phyloP scores from a whole-genome alignment of 805 yeast genomes.

The Kodamaea kaohsiungensis region DNA sequence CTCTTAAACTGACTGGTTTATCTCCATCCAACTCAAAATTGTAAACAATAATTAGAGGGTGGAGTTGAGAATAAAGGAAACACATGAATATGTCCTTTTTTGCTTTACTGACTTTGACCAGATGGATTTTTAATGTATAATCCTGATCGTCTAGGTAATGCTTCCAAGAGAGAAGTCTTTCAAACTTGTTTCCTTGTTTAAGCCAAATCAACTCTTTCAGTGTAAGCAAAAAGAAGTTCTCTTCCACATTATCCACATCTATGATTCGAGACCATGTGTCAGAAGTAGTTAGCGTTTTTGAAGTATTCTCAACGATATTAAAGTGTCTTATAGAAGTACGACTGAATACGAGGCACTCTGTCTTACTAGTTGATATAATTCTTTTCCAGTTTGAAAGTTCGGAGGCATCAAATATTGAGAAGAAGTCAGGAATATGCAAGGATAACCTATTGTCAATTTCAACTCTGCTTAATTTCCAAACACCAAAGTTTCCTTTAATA shows the following conservation, averaged over 20 bases:
- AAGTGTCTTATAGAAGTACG: conserved; percentile 44
- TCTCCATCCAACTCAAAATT: conserved; percentile 35
- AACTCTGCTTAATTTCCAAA: conserved; percentile 27
- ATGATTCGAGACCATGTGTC: conserved; percentile 54
- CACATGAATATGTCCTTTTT: conserved; percentile 23
- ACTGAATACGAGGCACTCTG: conserved; percentile 33
- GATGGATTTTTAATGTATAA: conserved; percentile 39
- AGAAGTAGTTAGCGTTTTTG: conserved; percentile 44
- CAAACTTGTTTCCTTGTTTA: conserved; percentile 33
- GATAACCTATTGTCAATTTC: background rate
- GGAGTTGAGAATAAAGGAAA: conserved; percentile 28
- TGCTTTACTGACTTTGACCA: conserved; percentile 18
- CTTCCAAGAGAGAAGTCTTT: conserved; percentile 67
- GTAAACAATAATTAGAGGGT: conserved; percentile 32
- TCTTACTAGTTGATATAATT: conserved; percentile 45
- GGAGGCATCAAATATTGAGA: conserved; percentile 38
- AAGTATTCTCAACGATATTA: conserved; percentile 22
- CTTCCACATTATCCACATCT: conserved; percentile 38
- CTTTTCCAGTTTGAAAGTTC: conserved; percentile 60
- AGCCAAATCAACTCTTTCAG: conserved; percentile 65
- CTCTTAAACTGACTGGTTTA: conserved; percentile 38
- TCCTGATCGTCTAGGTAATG: conserved; percentile 62
- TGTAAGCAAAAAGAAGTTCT: conserved; percentile 57
- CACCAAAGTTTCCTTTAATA: conserved; percentile 51
- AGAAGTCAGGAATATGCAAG: background rate